Percentiles rank a stretch among this genome's conserved stretches.
Evolutionary conservation across 306 rosid genomes (phyloP).

Genomic region (Castanea mollissima): DNA sequence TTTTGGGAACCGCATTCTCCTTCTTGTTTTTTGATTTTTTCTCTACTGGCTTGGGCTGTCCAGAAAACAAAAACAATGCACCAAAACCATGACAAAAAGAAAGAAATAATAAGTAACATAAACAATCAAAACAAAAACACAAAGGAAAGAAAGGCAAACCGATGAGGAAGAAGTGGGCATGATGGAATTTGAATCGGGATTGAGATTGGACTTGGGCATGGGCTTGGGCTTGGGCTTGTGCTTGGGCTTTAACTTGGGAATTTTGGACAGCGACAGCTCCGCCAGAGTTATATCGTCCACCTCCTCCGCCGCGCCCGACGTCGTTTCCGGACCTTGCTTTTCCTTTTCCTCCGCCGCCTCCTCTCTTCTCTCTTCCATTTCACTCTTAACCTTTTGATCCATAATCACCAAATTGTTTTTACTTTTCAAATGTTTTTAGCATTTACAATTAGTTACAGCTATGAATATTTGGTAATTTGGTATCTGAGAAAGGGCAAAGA

Average conservation of each 20-base stretch:
- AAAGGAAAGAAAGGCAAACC: slow-evolving; percentile 23
- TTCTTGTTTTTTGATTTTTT: slow-evolving; percentile 36
- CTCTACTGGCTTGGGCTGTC: slow-evolving; percentile 45
- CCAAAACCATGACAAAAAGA: slow-evolving; percentile 6
- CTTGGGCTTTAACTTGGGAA: slow-evolving; percentile 12
- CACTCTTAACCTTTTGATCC: slow-evolving; percentile 19
- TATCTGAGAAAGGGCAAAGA: too few relatives aligned
- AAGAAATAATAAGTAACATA: neutral
- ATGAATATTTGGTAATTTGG: too few relatives aligned
- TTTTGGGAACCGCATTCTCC: slow-evolving; percentile 30
- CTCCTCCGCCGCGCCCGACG: slow-evolving; percentile 2
- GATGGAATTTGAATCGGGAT: too few relatives aligned
- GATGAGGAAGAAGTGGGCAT: slow-evolving; percentile 13
- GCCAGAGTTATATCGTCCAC: slow-evolving; percentile 29
- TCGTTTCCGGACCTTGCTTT: slow-evolving; percentile 10
- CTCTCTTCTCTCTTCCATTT: neutral
- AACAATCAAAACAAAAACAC: neutral
- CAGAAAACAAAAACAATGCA: slow-evolving; percentile 17
- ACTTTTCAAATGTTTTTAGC: too few relatives aligned
- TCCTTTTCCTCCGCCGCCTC: slow-evolving; percentile 7
- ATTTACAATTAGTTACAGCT: too few relatives aligned
- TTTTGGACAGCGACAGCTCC: neutral
- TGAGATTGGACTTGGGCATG: slow-evolving; percentile 11
- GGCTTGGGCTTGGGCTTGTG: slow-evolving; percentile 24
- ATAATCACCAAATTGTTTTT: neutral